These are phyloP conservation scores for Tephrocybe sp. DNA, from an alignment of 768 basidiomycete species.

Conservation along the genomic window DNA sequence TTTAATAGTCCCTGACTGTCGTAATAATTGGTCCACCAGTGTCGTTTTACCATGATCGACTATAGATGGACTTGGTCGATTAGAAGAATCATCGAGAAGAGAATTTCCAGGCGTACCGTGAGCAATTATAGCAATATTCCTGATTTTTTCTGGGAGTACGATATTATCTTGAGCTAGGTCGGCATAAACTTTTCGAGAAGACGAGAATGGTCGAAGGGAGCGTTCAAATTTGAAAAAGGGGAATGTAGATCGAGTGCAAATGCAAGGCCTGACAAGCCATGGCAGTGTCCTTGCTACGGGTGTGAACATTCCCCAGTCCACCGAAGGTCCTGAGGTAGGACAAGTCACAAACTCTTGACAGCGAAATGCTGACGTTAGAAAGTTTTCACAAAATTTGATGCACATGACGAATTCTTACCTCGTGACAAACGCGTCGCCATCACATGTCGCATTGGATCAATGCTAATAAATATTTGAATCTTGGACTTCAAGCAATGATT, in stretches of 20 bases:
- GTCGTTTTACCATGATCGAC: constrained; percentile 56
- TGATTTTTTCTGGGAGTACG: constrained; percentile 35
- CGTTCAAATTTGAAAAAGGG: background rate
- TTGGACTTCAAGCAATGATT: no score
- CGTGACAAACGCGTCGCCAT: constrained; percentile 5
- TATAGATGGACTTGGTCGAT: constrained; percentile 11
- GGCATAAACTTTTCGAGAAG: constrained; percentile 15
- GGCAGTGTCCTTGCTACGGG: constrained; percentile 1
- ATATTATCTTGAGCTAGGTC: constrained; percentile 23
- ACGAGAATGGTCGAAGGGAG: constrained; percentile 11
- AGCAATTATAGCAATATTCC: constrained; percentile 49
- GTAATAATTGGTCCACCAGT: constrained; percentile 48
- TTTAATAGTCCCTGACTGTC: constrained; percentile 46
- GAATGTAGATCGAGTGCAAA: background rate
- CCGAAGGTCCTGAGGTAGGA: no score
- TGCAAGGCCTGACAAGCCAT: background rate
- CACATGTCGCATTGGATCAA: no score
- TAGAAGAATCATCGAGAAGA: background rate
- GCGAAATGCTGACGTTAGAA: background rate
- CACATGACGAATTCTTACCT: background rate
- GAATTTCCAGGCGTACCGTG: constrained; percentile 35
- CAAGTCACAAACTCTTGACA: background rate
- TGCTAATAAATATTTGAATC: no score
- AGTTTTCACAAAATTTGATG: background rate
- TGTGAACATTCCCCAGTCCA: constrained; percentile 3